Percentiles rank a stretch among this genome's conserved stretches.
Conservation (phyloP, 305 asterid genomes). For the Petunia hybrid region DNA sequence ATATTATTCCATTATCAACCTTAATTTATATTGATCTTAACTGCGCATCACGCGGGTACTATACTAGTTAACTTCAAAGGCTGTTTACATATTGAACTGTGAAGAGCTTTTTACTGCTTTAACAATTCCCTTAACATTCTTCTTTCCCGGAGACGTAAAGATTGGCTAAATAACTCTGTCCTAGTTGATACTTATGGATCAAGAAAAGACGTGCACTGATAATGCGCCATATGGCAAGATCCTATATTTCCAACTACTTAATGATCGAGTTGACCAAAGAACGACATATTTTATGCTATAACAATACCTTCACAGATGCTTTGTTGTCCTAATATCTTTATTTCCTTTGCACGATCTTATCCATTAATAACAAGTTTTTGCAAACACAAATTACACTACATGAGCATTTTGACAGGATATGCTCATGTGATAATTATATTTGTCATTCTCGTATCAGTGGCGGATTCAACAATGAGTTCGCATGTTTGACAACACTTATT, state of each 20-base stretch:
- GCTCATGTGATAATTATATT: too few relatives aligned
- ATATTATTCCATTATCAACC: neutral
- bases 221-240: neutral
- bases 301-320: neutral
- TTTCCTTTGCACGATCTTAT: neutral
- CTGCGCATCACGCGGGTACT: too few relatives aligned
- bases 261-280: constrained; percentile 5
- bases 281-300: neutral
- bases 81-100: neutral
- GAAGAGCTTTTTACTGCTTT: neutral
- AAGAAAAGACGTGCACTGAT: neutral
- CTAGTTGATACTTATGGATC: neutral
- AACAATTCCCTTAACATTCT: neutral
- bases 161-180: neutral
- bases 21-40: neutral
- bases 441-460: too few relatives aligned
- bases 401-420: neutral
- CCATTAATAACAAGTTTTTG: neutral
- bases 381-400: neutral
- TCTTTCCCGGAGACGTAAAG: neutral
- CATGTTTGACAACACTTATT: too few relatives aligned
- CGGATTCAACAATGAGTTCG: too few relatives aligned
- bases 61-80: neutral
- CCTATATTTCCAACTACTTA: neutral
- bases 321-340: neutral